Evolutionary conservation across 108 stramenopile genomes (phyloP).

Genomic region (Skeletonema menzelii): DNA sequence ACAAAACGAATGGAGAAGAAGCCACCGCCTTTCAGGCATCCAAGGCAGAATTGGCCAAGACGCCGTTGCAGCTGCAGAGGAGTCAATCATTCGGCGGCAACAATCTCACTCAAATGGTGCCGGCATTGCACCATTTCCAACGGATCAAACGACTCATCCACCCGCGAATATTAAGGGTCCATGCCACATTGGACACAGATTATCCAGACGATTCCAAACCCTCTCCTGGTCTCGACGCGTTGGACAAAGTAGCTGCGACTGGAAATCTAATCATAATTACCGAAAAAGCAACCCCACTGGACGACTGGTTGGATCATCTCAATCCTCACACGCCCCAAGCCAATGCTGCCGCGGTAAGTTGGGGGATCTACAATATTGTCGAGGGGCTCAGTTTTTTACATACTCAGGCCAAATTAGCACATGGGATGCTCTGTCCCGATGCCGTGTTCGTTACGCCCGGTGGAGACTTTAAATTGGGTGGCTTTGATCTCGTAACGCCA

Average conservation of each 20-base stretch:
- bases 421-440: conserved; percentile 68
- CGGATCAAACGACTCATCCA: conserved; percentile 73
- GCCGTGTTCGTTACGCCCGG: conserved; percentile 78
- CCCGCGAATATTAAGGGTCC: conserved; percentile 73
- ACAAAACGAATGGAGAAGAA: conserved; percentile 45
- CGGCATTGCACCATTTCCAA: conserved; percentile 83
- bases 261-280: conserved; percentile 85
- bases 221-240: conserved; percentile 24
- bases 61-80: conserved; percentile 27
- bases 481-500: conserved; percentile 68
- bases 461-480: conserved; percentile 88
- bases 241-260: conserved; percentile 35
- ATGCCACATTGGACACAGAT: conserved; percentile 84
- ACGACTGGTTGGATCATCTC: conserved; percentile 58
- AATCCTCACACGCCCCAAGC: conserved; percentile 10
- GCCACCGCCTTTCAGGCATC: conserved; percentile 79
- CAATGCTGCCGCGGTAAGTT: conserved; percentile 62
- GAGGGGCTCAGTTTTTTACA: conserved; percentile 76
- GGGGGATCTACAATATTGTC: conserved; percentile 81
- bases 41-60: conserved; percentile 64
- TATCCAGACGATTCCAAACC: conserved; percentile 56
- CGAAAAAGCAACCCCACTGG: conserved; percentile 67
- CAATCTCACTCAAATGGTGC: conserved; percentile 57
- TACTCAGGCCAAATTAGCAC: conserved; percentile 75
- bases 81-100: not conserved